Evolutionary conservation across 441 rosid species (phyloP), one percentile per base, ranked within the genome.

Genomic region (Populus hybrid): DNA sequence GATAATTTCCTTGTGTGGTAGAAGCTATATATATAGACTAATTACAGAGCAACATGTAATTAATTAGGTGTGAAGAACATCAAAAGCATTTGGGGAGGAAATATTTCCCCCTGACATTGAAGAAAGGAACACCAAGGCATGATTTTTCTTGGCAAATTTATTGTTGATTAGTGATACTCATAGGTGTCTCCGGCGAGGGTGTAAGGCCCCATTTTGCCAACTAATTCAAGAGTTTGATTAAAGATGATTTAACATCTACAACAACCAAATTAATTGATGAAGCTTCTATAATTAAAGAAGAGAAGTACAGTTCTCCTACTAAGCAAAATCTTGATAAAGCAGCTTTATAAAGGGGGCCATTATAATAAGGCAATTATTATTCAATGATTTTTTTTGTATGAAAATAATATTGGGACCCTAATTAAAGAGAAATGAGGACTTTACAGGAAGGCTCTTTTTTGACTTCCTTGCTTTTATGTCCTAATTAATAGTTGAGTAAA

Each of bases 151-250:
- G 28, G 28, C 28, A 26, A 30, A 30, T 30, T 30, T 30, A 30
- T 30, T 30, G 32, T 30, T 30, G 32, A 30, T 30, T 30, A 30
- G 32, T 30, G 32, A 30, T 30, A 30, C 32, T 30, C 32, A 30
- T 30, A 30, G 32, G 32, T 30, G 32, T 30, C 32, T 30, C 32
- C 0, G 32, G 32, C 32, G 4, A 30, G 32, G 32, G 32, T 67
- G 57, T 1, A 73, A 80, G 85, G 83, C 36, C 89, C 85, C 84
- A 79, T 81, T 79, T 77, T 18, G 70, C 82, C 80, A 73, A 71
- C 75, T 46, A 73, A 71, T 73, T 46, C 73, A 83, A 78, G 76
- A 65, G 46, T 21, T 57, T 71, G 78, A 80, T 82, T 76, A 75
- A 78, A 30, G 32, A 30, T 83, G 88, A 76, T 83, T 81, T 73